Conservation (phyloP, 2,329 filamentous ascomycete genomes). For the Aureobasidium melanogenum region DNA sequence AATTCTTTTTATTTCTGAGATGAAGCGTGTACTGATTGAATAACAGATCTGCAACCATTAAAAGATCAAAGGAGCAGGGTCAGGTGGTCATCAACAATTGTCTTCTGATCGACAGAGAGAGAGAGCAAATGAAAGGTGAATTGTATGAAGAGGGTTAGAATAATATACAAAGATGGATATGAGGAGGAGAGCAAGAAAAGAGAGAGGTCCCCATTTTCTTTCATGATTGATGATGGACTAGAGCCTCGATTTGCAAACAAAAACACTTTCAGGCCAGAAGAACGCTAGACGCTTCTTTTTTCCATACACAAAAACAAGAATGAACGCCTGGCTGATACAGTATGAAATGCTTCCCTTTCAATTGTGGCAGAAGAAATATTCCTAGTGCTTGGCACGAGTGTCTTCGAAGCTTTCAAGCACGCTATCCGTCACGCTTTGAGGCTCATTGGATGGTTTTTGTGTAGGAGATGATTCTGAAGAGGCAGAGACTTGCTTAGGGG, state of each 20-base stretch:
- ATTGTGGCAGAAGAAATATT: not conserved
- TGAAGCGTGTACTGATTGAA: too few species aligned
- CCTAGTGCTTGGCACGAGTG: constrained; percentile 26
- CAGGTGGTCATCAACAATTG: too few species aligned
- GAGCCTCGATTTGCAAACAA: not conserved
- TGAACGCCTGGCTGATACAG: not conserved
- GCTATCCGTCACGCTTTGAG: constrained; percentile 24
- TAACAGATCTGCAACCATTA: too few species aligned
- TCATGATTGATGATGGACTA: not conserved
- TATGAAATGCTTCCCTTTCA: not conserved
- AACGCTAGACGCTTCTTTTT: not conserved
- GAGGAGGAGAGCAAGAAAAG: not conserved
- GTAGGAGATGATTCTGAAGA: constrained; percentile 10
- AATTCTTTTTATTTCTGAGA: too few species aligned
- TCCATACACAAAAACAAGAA: not conserved
- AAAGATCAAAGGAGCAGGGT: too few species aligned
- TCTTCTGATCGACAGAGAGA: too few species aligned
- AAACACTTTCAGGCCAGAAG: not conserved
- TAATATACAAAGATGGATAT: not conserved
- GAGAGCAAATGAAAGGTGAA: too few species aligned
- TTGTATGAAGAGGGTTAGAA: not conserved
- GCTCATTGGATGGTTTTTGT: not conserved
- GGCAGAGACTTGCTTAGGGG: constrained; percentile 34
- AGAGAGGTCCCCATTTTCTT: not conserved
- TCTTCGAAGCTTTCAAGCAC: constrained; percentile 33